These are phyloP conservation scores for Xylaria grammica DNA, from an alignment of 495 filamentous ascomycete species.

Conservation along the genomic window DNA sequence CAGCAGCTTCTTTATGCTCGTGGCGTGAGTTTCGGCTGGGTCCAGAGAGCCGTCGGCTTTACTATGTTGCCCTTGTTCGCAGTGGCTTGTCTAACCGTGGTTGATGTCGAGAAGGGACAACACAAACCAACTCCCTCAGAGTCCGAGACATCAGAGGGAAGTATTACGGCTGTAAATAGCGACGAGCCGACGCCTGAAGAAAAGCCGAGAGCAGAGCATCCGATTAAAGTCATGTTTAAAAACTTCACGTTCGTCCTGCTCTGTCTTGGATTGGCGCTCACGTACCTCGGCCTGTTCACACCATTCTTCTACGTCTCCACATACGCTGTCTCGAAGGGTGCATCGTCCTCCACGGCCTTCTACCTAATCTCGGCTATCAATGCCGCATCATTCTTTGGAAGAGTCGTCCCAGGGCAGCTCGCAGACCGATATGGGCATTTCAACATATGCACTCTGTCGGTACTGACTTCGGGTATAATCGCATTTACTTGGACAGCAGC, in stretches of 20 bases:
- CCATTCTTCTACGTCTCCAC: constrained; percentile 59
- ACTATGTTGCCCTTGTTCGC: constrained; percentile 49
- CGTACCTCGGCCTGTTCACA: constrained; percentile 55
- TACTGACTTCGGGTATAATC: constrained; percentile 40
- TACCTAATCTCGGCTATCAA: constrained; percentile 55
- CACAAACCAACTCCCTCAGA: constrained; percentile 33
- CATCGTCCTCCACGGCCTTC: constrained; percentile 51
- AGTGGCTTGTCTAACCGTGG: constrained; percentile 43
- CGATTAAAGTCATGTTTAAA: constrained; percentile 24
- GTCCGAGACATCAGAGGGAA: neutral
- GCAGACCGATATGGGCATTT: constrained; percentile 55
- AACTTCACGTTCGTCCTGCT: constrained; percentile 25
- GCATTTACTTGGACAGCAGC: constrained; percentile 46
- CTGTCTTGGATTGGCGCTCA: constrained; percentile 34
- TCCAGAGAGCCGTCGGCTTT: constrained; percentile 60
- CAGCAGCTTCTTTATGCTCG: constrained; percentile 36
- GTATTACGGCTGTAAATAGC: neutral
- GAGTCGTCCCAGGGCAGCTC: constrained; percentile 54
- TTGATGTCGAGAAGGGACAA: constrained; percentile 33
- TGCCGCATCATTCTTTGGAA: constrained; percentile 54
- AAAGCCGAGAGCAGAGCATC: constrained; percentile 1
- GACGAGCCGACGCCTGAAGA: neutral
- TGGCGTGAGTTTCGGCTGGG: constrained; percentile 58
- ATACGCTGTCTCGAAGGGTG: constrained; percentile 48
- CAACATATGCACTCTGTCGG: constrained; percentile 44